Percentiles rank a stretch among this genome's conserved stretches.
Conservation (phyloP, 768 basidiomycete species). For the Clitopilus passeckerianus region DNA sequence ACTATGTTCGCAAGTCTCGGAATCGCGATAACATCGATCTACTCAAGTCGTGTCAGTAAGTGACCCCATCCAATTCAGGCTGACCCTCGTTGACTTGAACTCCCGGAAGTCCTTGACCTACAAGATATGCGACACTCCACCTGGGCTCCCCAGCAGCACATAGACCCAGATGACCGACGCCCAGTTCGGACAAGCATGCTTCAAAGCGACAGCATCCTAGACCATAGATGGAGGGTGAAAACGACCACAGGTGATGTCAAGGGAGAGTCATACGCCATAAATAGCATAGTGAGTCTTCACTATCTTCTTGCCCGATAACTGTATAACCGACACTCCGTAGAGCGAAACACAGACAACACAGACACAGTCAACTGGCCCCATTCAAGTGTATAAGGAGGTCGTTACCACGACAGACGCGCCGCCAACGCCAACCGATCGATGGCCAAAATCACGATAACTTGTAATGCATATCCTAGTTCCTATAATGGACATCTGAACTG, state of each 20-base stretch:
- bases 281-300: conserved; percentile 4
- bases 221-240: conserved; percentile 10
- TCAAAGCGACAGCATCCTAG: conserved; percentile 9
- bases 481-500: too few relatives aligned
- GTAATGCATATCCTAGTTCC: too few relatives aligned
- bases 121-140: conserved; percentile 5
- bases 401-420: background rate
- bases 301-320: background rate
- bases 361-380: background rate
- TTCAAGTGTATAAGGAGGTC: background rate
- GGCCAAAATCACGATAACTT: background rate
- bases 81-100: background rate
- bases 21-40: conserved; percentile 14
- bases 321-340: background rate
- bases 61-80: background rate
- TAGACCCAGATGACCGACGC: conserved; percentile 5
- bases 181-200: conserved; percentile 6
- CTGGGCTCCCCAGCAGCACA: background rate
- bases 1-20: conserved; percentile 17
- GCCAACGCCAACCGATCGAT: background rate
- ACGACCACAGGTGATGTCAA: conserved; percentile 7
- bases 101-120: conserved; percentile 8
- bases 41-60: conserved; percentile 14
- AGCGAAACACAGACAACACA: background rate
- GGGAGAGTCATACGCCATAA: conserved; percentile 9